Evolutionary conservation across 345 rosid species (phyloP).

Genomic region (Leavenworthia alabamica): DNA sequence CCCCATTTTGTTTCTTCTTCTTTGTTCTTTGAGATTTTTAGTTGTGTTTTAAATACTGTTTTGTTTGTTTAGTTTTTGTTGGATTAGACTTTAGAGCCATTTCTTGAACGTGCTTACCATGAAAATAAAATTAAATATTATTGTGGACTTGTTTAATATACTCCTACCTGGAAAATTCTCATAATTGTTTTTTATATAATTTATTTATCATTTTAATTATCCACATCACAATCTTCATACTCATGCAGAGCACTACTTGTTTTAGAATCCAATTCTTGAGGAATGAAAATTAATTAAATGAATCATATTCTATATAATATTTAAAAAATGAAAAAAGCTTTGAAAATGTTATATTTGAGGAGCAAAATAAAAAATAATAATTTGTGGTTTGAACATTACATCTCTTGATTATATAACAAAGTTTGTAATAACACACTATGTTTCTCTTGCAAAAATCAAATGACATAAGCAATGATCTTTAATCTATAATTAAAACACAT

Average conservation of each 20-base stretch:
- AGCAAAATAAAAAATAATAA: background rate
- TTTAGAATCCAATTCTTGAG: too few species aligned
- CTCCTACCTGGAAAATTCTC: conserved; percentile 10
- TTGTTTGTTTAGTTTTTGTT: conserved; percentile 29
- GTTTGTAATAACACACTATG: conserved; percentile 16
- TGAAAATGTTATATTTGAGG: background rate
- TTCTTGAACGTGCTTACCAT: conserved; percentile 34
- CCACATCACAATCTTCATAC: conserved; percentile 11
- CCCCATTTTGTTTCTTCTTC: conserved; percentile 24
- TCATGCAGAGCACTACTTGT: conserved; percentile 35
- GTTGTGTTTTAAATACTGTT: conserved; percentile 24
- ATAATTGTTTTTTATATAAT: background rate
- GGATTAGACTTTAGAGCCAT: too few species aligned
- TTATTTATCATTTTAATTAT: background rate
- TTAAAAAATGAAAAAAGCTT: background rate
- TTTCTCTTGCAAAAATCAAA: conserved; percentile 15
- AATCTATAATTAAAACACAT: conserved; percentile 23
- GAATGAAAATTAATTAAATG: background rate
- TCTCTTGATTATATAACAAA: background rate
- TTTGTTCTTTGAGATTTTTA: background rate
- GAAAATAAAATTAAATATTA: background rate
- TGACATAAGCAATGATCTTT: conserved; percentile 15
- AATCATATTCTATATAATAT: background rate
- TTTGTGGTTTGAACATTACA: conserved; percentile 3
- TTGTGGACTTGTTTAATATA: conserved; percentile 18